Percentiles rank a stretch among this genome's conserved stretches.
These are phyloP conservation scores for Tylopilus microsporus DNA, from an alignment of 1,284 basidiomycete species.

Conservation along the genomic window DNA sequence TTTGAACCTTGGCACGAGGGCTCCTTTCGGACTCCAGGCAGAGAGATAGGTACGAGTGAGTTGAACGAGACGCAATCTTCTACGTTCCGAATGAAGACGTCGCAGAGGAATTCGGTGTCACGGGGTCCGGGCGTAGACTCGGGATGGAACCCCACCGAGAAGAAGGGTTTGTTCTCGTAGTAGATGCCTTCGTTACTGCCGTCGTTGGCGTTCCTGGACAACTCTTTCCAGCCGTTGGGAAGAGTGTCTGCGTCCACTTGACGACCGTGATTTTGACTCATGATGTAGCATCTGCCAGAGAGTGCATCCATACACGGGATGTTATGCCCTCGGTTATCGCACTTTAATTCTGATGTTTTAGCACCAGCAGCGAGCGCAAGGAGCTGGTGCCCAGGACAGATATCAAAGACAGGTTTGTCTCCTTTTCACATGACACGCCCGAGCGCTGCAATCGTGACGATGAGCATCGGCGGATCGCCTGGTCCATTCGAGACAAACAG, in stretches of 20 bases:
- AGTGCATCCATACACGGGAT: constrained; percentile 95
- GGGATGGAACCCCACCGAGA: constrained; percentile 99
- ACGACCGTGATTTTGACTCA: constrained; percentile 98
- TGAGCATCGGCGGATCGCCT: constrained; percentile 89
- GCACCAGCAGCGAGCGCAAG: constrained; percentile 94
- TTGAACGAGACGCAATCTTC: constrained; percentile 70
- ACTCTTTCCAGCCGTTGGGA: constrained; percentile 84
- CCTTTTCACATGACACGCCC: constrained; percentile 67
- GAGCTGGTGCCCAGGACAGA: constrained; percentile 98
- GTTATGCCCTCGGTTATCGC: constrained; percentile 98
- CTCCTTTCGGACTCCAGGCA: constrained; percentile 84
- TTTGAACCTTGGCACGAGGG: constrained; percentile 79
- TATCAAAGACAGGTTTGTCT: constrained; percentile 92
- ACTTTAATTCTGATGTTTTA: constrained; percentile 97
- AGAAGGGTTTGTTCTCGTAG: constrained; percentile 87
- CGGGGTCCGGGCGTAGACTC: constrained; percentile 98
- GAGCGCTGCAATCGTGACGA: constrained; percentile 70
- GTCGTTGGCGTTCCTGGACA: constrained; percentile 98
- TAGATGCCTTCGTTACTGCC: constrained; percentile 97
- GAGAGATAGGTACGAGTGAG: constrained; percentile 67
- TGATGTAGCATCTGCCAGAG: constrained; percentile 97
- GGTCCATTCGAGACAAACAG: constrained; percentile 98
- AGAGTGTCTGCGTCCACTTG: constrained; percentile 85
- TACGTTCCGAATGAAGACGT: constrained; percentile 92
- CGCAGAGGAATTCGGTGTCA: constrained; percentile 98